Percentiles rank a stretch among this genome's conserved stretches.
Conservation (phyloP, 2,329 filamentous ascomycete genomes). For the Trichothecium sympodiale region DNA sequence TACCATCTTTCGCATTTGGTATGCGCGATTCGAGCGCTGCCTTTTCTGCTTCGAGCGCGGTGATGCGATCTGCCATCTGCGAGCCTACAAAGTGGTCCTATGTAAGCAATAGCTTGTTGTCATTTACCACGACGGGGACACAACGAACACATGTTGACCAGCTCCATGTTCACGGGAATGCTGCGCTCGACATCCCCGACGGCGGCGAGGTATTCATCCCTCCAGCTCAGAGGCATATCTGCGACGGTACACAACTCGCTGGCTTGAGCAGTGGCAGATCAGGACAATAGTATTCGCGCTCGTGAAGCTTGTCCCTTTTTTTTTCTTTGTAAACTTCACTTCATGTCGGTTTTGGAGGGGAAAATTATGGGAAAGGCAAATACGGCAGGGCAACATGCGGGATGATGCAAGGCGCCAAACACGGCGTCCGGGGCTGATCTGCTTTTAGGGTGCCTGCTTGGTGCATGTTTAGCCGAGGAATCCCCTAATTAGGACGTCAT, state of each 20-base stretch:
- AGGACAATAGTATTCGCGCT: too few species aligned
- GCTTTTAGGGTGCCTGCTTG: not conserved
- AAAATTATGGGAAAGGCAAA: not conserved
- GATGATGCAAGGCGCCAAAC: slow-evolving; percentile 1
- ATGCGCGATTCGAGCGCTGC: slow-evolving; percentile 22
- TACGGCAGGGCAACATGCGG: not conserved
- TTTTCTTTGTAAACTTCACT: too few species aligned
- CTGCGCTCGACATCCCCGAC: slow-evolving; percentile 64
- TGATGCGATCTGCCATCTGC: slow-evolving; percentile 55
- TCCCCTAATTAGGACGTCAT: not conserved
- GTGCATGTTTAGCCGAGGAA: not conserved
- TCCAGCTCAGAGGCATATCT: slow-evolving; percentile 53
- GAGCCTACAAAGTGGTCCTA: slow-evolving; percentile 35
- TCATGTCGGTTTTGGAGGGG: too few species aligned
- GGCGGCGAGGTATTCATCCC: slow-evolving; percentile 67
- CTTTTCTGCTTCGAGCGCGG: slow-evolving; percentile 49
- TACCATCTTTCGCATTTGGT: slow-evolving; percentile 13
- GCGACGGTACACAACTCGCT: too few species aligned
- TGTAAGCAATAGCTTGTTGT: not conserved
- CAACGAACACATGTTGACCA: slow-evolving; percentile 70
- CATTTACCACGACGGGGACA: not conserved
- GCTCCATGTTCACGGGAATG: slow-evolving; percentile 45
- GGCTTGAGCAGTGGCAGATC: too few species aligned
- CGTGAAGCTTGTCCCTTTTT: too few species aligned
- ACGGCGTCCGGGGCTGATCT: not conserved